These are phyloP conservation scores for Metroxylon sagu DNA, from an alignment of 176 grass and related monocot genomes.

Conservation along the genomic window DNA sequence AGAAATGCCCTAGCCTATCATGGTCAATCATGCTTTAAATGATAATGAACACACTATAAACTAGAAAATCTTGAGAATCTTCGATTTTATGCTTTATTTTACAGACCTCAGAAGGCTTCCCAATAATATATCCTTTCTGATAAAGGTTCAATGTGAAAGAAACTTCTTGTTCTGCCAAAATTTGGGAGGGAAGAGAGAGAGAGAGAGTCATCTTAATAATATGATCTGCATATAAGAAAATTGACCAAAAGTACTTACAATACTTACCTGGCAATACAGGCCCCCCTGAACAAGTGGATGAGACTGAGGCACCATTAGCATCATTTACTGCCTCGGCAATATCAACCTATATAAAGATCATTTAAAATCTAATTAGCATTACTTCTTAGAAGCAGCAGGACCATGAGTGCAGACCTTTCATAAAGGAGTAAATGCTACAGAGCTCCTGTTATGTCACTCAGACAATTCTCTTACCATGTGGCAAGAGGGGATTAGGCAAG, in stretches of 20 bases:
- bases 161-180: conserved; percentile 66
- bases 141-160: conserved; percentile 90
- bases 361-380: not conserved
- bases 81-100: not conserved
- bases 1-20: too few relatives aligned
- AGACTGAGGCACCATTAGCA: conserved; percentile 38
- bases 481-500: too few relatives aligned
- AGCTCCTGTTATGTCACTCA: too few relatives aligned
- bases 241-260: conserved; percentile 9
- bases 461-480: too few relatives aligned
- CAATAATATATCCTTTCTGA: conserved; percentile 75
- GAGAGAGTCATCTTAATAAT: conserved; percentile 17
- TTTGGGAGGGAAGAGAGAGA: not conserved
- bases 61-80: too few relatives aligned
- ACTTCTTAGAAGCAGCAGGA: too few relatives aligned
- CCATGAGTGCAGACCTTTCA: too few relatives aligned
- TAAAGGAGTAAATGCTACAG: too few relatives aligned
- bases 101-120: conserved; percentile 65
- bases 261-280: conserved; percentile 14
- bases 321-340: conserved; percentile 9
- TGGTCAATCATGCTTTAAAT: too few relatives aligned
- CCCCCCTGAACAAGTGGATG: conserved; percentile 19
- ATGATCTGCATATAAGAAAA: conserved; percentile 6
- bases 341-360: conserved; percentile 13
- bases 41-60: too few relatives aligned